A percentile compares a stretch with the other conserved stretches of the same genome.
Evolutionary conservation across 345 rosid species (phyloP).

Genomic region (Corymbia maculata): DNA sequence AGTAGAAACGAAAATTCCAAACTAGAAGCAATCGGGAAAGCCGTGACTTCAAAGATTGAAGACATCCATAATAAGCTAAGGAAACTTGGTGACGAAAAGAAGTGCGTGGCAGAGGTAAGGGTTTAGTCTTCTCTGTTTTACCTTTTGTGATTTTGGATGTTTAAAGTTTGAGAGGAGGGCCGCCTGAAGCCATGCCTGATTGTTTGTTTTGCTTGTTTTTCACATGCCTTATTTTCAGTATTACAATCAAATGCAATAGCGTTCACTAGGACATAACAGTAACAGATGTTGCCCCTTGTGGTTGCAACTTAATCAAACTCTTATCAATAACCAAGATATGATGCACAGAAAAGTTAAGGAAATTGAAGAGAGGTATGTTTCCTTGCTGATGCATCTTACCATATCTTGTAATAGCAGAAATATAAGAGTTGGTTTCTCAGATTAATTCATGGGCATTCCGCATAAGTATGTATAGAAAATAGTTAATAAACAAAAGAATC

Average conservation of each 20-base stretch:
- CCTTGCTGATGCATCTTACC: not conserved
- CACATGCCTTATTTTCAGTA: not conserved
- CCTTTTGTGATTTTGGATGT: not conserved
- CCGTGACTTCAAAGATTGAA: slow-evolving; percentile 39
- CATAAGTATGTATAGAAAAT: not conserved
- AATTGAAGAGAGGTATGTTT: slow-evolving; percentile 60
- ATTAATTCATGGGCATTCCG: not conserved
- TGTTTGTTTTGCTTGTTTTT: not conserved
- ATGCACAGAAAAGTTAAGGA: slow-evolving; percentile 57
- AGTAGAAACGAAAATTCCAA: slow-evolving; percentile 49
- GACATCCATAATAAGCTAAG: slow-evolving; percentile 57
- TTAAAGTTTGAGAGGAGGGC: not conserved
- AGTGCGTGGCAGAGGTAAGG: slow-evolving; percentile 48
- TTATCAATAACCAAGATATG: slow-evolving; percentile 61
- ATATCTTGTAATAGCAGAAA: not conserved
- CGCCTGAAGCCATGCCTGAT: not conserved
- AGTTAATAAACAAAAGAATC: not conserved
- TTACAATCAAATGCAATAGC: too few relatives aligned
- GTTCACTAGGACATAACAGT: not conserved
- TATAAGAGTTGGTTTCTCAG: not conserved
- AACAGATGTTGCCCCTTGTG: not conserved
- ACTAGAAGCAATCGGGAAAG: slow-evolving; percentile 58
- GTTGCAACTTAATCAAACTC: slow-evolving; percentile 45
- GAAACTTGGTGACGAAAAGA: slow-evolving; percentile 48
- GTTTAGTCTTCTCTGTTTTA: not conserved